A percentile compares a stretch with the other conserved stretches of the same genome.
Evolutionary conservation across 257 asterid genomes (phyloP).

Genomic region (Solanum dulcamara): DNA sequence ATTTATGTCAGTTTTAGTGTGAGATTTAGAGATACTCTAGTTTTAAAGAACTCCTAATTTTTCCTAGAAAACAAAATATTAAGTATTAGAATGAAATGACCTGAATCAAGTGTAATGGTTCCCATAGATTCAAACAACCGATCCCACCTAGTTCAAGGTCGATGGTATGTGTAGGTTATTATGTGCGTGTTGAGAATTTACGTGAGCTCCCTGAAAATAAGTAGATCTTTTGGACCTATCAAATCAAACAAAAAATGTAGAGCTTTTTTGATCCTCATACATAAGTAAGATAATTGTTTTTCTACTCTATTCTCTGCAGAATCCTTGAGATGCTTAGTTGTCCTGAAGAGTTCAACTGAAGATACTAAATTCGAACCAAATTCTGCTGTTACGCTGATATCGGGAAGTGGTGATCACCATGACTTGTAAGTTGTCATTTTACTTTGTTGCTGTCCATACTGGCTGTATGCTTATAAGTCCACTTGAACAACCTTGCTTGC

Average conservation of each 20-base stretch:
- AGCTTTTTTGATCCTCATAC: not conserved
- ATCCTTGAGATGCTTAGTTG: constrained; percentile 45
- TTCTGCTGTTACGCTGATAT: constrained; percentile 44
- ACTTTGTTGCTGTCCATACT: not conserved
- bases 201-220: not conserved
- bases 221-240: not conserved
- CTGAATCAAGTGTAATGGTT: not conserved
- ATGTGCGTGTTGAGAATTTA: not conserved
- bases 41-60: not conserved
- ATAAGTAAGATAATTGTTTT: not conserved
- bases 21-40: not conserved
- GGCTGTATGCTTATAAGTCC: not conserved
- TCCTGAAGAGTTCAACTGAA: constrained; percentile 53
- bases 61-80: not conserved
- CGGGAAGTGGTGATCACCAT: constrained; percentile 79
- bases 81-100: not conserved
- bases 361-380: constrained; percentile 48
- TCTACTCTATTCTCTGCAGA: constrained; percentile 34
- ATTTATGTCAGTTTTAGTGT: not conserved
- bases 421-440: constrained; percentile 64
- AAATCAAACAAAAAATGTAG: not conserved
- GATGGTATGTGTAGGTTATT: not conserved
- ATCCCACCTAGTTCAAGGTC: not conserved
- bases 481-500: not conserved
- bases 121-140: not conserved